Conservation (phyloP, 768 basidiomycete species). For the Lactifluus hygrophoroides region DNA sequence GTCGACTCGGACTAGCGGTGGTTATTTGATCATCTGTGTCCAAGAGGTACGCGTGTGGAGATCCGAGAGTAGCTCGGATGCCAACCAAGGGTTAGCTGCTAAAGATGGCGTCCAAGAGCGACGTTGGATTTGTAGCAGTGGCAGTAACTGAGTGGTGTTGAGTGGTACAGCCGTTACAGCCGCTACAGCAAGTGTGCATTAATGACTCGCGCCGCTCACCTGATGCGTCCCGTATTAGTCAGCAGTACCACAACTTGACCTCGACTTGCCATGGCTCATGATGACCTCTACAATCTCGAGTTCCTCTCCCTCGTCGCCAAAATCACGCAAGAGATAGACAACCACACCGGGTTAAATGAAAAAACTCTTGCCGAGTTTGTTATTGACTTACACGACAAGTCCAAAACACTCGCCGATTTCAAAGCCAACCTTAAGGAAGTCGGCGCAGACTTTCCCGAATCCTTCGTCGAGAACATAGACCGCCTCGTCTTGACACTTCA, state of each 20-base stretch:
- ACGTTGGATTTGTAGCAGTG: too few species aligned
- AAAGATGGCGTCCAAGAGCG: too few species aligned
- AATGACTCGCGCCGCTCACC: too few species aligned
- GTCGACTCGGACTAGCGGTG: too few species aligned
- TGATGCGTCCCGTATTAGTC: conserved; percentile 11
- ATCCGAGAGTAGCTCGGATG: too few species aligned
- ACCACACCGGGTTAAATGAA: conserved; percentile 78
- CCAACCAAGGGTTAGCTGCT: too few species aligned
- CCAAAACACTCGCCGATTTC: conserved; percentile 72
- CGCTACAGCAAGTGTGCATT: too few species aligned
- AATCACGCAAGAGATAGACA: conserved; percentile 89
- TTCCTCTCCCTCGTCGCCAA: conserved; percentile 84
- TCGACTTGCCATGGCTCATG: conserved; percentile 44
- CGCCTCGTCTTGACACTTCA: conserved; percentile 91
- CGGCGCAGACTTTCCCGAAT: conserved; percentile 81
- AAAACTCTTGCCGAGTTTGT: conserved; percentile 94
- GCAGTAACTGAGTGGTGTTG: too few species aligned
- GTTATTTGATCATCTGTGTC: too few species aligned
- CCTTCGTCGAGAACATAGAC: conserved; percentile 88
- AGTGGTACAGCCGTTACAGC: too few species aligned
- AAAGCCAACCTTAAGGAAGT: conserved; percentile 67
- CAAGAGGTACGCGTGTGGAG: too few species aligned
- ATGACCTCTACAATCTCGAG: conserved; percentile 88
- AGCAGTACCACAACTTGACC: conserved; percentile 9
- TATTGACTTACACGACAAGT: conserved; percentile 79